Evolutionary conservation across 176 grass and related monocot species (phyloP).

Genomic region (Stipa capillata): DNA sequence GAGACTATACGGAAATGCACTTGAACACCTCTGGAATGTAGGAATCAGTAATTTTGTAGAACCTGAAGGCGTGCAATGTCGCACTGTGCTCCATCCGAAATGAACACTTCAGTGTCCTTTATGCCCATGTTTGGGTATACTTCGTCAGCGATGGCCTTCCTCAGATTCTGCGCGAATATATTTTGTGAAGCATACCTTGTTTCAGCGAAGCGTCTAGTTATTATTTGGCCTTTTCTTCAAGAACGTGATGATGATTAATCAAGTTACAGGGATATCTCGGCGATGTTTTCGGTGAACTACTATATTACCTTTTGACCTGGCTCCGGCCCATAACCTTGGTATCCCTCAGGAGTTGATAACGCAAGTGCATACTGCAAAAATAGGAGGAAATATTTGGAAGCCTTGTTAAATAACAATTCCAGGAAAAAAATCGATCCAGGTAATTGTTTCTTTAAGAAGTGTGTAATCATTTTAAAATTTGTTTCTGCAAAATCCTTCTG

Average conservation of each 20-base stretch:
- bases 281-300: background rate
- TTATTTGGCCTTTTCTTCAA: background rate
- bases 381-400: background rate
- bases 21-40: background rate
- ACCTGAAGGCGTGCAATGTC: constrained; percentile 88
- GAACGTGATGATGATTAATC: background rate
- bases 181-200: background rate
- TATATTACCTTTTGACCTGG: constrained; percentile 65
- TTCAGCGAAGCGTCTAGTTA: background rate
- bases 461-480: background rate
- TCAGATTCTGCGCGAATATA: constrained; percentile 38
- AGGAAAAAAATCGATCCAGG: background rate
- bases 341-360: constrained; percentile 84
- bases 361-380: constrained; percentile 60
- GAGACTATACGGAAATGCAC: background rate
- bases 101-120: constrained; percentile 56
- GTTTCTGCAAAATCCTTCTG: background rate
- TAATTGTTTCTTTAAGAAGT: background rate
- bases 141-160: constrained; percentile 55
- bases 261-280: too few species aligned
- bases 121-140: constrained; percentile 73
- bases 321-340: constrained; percentile 82
- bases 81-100: constrained; percentile 86
- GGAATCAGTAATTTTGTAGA: background rate
- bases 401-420: background rate